Evolutionary conservation across 768 basidiomycete species (phyloP), one percentile per base, ranked within the genome.

Genomic region (Suillus subluteus): DNA sequence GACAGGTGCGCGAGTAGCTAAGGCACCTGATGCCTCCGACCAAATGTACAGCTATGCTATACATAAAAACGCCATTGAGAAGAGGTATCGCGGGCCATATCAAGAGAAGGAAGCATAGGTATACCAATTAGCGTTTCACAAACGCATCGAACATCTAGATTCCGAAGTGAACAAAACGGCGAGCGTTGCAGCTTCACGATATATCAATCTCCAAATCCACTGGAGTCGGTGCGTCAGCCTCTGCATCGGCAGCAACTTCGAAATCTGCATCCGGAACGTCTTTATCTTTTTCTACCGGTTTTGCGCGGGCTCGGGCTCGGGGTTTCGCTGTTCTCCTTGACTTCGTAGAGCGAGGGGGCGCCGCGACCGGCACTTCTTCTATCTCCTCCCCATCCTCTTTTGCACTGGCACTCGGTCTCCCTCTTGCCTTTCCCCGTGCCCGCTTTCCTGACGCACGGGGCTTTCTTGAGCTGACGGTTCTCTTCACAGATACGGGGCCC

Each of bases 141-240:
- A 16, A 30, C 23, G 26, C 15, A 52, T 52, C 7, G 52, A 30
- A 54, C 30, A 4, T 55, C 11, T 35, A n/a, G 48, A 69, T 64
- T 30, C 21, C 30, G 40, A 13, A 30, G 6, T 15, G 26, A 59
- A 56, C 55, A 84, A 82, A 83, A 82, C 81, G 58, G 82, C 87
- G 0, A 88, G 85, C 0, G 79, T 79, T 1, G 74, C 81, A 13
- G 86, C 84, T 65, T 83, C 90, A 74, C 50, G 71, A 77, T 40
- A 73, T 68, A 37, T 80, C 79, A 37, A 82, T 70, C 32, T 82
- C 80, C 21, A 73, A 64, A 58, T 81, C 80, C 70, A 80, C 70
- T 9, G 80, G 80, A 8, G 81, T 78, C 62, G 74, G 76, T 3
- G 79, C 74, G 52, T 78, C 78, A 21, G 75, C 71, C 68, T 81